Percentiles rank a stretch among this genome's conserved stretches.
Conservation (phyloP, 108 stramenopile species). For the Skeletonema costatum region DNA sequence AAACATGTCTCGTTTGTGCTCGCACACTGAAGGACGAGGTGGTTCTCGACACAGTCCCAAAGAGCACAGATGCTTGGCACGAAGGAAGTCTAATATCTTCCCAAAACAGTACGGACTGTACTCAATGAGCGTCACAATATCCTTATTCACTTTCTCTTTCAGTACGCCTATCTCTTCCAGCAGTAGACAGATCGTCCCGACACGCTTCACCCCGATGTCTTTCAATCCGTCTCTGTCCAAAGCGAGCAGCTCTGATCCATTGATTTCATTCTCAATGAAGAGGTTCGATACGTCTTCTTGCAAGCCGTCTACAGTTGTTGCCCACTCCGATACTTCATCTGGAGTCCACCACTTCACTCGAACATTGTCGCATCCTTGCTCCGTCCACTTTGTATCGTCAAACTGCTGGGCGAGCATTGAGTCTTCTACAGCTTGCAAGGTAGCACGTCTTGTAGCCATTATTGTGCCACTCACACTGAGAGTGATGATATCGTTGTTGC, state of each 20-base stretch:
- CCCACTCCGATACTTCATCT: conserved; percentile 6
- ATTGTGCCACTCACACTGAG: no score
- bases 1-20: not conserved
- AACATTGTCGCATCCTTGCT: no score
- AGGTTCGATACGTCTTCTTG: no score
- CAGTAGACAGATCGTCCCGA: conserved; percentile 3
- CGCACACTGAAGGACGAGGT: not conserved
- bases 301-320: not conserved
- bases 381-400: no score
- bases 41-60: not conserved
- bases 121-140: no score
- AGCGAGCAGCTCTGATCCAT: conserved; percentile 1
- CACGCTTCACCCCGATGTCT: conserved; percentile 7
- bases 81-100: not conserved
- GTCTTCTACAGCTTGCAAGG: no score
- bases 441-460: no score
- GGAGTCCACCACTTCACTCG: conserved; percentile 4
- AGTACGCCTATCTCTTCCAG: not conserved
- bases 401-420: no score
- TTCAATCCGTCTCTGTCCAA: not conserved
- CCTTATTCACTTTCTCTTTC: no score
- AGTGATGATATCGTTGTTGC: not conserved
- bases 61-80: not conserved
- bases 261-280: not conserved
- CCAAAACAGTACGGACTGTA: no score